Evolutionary conservation across 2,329 filamentous ascomycete species (phyloP).

Genomic region (Pochonia chlamydosporia): DNA sequence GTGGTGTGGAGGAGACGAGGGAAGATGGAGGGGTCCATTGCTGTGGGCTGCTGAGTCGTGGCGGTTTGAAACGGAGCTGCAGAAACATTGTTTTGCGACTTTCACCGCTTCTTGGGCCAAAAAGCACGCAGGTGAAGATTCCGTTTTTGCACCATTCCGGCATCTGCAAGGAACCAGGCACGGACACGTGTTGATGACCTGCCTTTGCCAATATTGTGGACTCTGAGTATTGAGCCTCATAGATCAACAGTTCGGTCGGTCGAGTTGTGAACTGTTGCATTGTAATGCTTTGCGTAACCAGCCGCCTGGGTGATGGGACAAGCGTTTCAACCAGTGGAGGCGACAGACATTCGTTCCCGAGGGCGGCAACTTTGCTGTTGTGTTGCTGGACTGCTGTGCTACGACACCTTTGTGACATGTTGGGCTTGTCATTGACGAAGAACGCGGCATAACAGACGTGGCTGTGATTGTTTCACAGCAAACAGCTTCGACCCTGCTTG

Average conservation of each 20-base stretch:
- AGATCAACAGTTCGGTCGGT: too few relatives aligned
- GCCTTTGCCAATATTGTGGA: background rate
- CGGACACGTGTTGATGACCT: background rate
- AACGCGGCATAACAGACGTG: too few relatives aligned
- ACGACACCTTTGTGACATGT: too few relatives aligned
- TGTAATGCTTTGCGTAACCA: too few relatives aligned
- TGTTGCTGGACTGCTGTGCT: background rate
- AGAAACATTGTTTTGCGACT: background rate
- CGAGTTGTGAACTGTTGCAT: too few relatives aligned
- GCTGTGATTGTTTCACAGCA: too few relatives aligned
- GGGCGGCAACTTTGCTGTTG: too few relatives aligned
- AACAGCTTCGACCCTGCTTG: too few relatives aligned
- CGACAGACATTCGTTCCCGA: too few relatives aligned
- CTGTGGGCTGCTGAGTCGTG: background rate
- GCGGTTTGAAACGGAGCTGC: background rate
- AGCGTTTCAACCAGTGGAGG: background rate
- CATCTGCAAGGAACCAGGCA: slow-evolving; percentile 1
- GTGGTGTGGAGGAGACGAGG: background rate
- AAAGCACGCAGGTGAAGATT: background rate
- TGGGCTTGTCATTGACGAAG: too few relatives aligned
- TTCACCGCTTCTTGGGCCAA: background rate
- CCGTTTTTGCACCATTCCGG: background rate
- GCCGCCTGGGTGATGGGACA: background rate
- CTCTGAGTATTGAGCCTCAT: background rate
- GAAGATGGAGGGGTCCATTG: too few relatives aligned